Conservation (phyloP, 768 basidiomycete genomes). For the Lyophyllum shimeji region DNA sequence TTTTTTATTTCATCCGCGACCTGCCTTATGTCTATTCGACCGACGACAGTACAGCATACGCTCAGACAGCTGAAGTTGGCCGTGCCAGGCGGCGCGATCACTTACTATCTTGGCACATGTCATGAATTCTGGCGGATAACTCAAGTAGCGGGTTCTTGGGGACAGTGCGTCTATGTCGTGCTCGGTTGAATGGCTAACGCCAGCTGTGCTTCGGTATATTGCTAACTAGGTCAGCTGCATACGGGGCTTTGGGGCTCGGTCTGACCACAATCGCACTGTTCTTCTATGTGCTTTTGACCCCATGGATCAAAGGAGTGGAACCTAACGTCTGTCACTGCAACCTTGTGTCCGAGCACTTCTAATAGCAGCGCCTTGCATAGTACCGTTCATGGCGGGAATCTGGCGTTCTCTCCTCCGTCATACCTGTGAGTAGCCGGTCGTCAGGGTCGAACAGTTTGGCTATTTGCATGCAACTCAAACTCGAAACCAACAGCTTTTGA, state of each 20-base stretch:
- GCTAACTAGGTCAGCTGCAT: conserved; percentile 59
- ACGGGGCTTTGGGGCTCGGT: conserved; percentile 53
- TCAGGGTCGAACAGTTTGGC: not conserved
- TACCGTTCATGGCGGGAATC: conserved; percentile 77
- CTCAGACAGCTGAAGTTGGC: conserved; percentile 74
- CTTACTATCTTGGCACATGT: conserved; percentile 61
- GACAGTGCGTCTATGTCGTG: conserved; percentile 41
- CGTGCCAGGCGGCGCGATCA: conserved; percentile 64
- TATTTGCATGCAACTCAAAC: not conserved
- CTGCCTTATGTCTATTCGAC: conserved; percentile 19
- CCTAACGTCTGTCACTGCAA: conserved; percentile 55
- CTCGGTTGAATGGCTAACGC: not conserved
- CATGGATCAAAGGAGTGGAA: conserved; percentile 64
- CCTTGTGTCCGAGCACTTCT: not conserved
- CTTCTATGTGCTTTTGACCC: conserved; percentile 67
- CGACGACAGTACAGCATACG: conserved; percentile 40
- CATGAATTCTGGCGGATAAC: conserved; percentile 47
- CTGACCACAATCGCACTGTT: conserved; percentile 67
- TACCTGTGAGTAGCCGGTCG: conserved; percentile 45
- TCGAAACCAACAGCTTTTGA: conserved; percentile 44
- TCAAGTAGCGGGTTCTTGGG: conserved; percentile 44
- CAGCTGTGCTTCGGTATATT: conserved; percentile 1
- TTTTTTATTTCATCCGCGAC: not conserved
- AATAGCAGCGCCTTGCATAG: conserved; percentile 31
- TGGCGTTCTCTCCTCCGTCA: conserved; percentile 62